Evolutionary conservation across 331 rosid genomes (phyloP), one percentile per base, ranked within the genome.

Genomic region (Telfairia occidentalis): DNA sequence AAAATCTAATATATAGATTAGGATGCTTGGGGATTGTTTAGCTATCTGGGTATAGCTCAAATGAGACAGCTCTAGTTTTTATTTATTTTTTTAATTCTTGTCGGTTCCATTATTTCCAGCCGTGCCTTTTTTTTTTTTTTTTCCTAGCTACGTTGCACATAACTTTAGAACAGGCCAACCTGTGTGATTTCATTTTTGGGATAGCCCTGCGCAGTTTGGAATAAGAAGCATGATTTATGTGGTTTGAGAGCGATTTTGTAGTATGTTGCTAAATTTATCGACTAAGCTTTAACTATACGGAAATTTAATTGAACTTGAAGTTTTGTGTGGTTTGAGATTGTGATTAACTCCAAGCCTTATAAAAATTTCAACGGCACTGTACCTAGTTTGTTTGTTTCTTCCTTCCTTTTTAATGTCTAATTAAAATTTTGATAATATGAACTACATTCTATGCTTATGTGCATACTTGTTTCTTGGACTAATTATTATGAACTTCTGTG

Each of bases 401-500:
- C 73, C 21, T 18, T 46, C 1, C 15, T 5, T 43, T 70, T 29
- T 48, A 24, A 12, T 45, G 23, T 16, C 8, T 42, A 18, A 28
- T 70, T 70, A 26, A 58, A 75, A 16, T 40, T 52, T 18, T 73
- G 76, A 21, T 50, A 50, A 7, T 26, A 16, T 49, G 26, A 9
- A 49, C 38, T 43, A 29, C 11, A 8, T 24, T 50, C 9, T 34
- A 42, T 11, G 8, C 50, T 7, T 5, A 5, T 58, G 3, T 58
- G 78, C 24, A 59, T 75, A 2, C 50, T 55, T 30, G 70, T 54
- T 42, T 45, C 32, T 38, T 54, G 11, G 58, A 76, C 58, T 76
- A 29, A 28, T 7, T 60, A 4, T 16, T 45, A 26, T 12, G 53
- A 59, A 46, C 45, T 48, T 46, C 19, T 46, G 77, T 59, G 76